These are phyloP conservation scores for Lathyrus oleraceus DNA, from an alignment of 306 rosid species.

Conservation along the genomic window DNA sequence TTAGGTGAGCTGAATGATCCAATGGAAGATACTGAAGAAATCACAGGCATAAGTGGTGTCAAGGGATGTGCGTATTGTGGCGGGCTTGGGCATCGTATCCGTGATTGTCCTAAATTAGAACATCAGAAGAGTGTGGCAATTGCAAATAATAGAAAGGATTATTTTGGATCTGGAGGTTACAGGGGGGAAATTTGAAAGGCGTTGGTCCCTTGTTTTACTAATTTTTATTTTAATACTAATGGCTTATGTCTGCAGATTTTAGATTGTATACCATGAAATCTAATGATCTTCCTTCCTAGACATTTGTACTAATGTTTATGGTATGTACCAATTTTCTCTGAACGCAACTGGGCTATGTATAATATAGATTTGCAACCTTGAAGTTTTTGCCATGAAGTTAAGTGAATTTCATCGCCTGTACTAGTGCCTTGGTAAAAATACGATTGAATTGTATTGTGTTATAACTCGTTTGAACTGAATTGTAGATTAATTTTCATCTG, in stretches of 20 bases:
- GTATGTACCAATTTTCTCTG: background rate
- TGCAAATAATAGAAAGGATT: conserved; percentile 77
- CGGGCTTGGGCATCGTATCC: conserved; percentile 93
- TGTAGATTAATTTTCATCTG: conserved; percentile 16
- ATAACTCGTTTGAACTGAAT: conserved; percentile 1
- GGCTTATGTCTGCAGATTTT: conserved; percentile 16
- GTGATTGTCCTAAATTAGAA: conserved; percentile 81
- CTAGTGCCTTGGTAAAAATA: background rate
- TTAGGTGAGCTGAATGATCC: conserved; percentile 88
- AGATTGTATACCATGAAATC: conserved; percentile 3
- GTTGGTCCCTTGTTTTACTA: background rate
- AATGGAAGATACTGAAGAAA: conserved; percentile 77
- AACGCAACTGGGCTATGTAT: conserved; percentile 1
- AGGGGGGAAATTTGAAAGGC: conserved; percentile 72
- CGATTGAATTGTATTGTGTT: background rate
- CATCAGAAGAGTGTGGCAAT: conserved; percentile 86
- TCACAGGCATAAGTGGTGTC: conserved; percentile 74
- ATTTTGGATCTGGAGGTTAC: conserved; percentile 92
- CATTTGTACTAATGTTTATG: background rate
- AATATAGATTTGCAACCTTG: conserved; percentile 12
- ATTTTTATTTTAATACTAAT: background rate
- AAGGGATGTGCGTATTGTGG: conserved; percentile 95
- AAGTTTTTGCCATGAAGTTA: conserved; percentile 2
- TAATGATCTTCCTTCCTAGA: background rate
- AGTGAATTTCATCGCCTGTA: conserved; percentile 1